Conservation (phyloP, 1,284 basidiomycete species). For the Sporisorium exsertum region DNA sequence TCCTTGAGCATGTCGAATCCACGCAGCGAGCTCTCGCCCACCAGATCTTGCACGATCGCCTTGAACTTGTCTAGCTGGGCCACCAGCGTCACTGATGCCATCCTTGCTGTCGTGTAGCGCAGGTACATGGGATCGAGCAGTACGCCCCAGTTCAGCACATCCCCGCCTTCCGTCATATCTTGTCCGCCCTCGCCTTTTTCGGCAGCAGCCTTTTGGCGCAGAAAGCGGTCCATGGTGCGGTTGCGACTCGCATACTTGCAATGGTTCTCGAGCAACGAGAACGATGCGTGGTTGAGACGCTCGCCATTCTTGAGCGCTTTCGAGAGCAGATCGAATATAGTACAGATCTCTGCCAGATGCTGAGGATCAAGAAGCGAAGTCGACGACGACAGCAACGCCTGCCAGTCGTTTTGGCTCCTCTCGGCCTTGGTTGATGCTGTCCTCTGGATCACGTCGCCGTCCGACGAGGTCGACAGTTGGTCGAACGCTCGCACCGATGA, state of each 20-base stretch:
- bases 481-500: constrained; percentile 33
- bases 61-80: constrained; percentile 51
- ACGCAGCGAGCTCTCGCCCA: constrained; percentile 46
- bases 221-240: constrained; percentile 27
- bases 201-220: constrained; percentile 13
- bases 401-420: constrained; percentile 33
- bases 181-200: constrained; percentile 2
- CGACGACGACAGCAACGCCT: constrained; percentile 39
- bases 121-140: constrained; percentile 53
- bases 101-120: constrained; percentile 47
- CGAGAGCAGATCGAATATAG: constrained; percentile 49
- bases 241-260: constrained; percentile 34
- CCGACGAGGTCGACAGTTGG: constrained; percentile 5
- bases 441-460: constrained; percentile 4
- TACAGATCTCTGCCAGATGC: constrained; percentile 48
- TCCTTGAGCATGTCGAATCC: constrained; percentile 49
- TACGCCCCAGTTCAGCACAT: constrained; percentile 39
- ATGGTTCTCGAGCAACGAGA: constrained; percentile 45
- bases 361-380: constrained; percentile 56
- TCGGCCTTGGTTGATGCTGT: neutral
- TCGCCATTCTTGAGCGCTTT: constrained; percentile 48
- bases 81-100: constrained; percentile 52
- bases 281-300: constrained; percentile 40
- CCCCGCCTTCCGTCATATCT: constrained; percentile 9
- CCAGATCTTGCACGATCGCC: constrained; percentile 48